Conservation (phyloP, 2,329 filamentous ascomycete genomes). For the Fusarium acutatum region DNA sequence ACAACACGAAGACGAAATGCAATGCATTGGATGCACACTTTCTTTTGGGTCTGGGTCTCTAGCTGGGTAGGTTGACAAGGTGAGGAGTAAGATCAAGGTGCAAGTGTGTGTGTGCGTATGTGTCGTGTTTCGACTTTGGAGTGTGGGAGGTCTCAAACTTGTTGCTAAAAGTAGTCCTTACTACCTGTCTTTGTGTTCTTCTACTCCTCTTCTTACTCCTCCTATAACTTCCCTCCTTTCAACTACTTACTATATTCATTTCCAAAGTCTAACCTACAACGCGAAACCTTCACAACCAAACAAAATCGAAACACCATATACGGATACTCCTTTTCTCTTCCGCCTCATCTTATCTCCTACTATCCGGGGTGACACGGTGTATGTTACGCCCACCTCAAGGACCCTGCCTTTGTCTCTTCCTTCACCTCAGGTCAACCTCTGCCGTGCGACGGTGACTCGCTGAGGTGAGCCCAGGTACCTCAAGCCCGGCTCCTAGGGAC, state of each 20-base stretch:
- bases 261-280: background rate
- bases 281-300: background rate
- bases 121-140: constrained; percentile 6
- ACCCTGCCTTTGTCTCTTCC: constrained; percentile 10
- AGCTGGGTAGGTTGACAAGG: background rate
- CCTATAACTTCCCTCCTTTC: background rate
- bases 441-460: constrained; percentile 24
- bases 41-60: background rate
- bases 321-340: constrained; percentile 2
- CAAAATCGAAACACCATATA: background rate
- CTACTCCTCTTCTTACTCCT: background rate
- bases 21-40: background rate
- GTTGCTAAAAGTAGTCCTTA: constrained; percentile 12
- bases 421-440: constrained; percentile 17
- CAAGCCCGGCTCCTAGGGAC: background rate
- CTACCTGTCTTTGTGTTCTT: background rate
- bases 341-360: constrained; percentile 6
- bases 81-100: background rate
- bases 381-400: constrained; percentile 4
- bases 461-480: constrained; percentile 8
- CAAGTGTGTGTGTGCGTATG: background rate
- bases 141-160: background rate
- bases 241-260: background rate
- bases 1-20: background rate
- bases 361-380: constrained; percentile 22